Evolutionary conservation across 306 rosid genomes (phyloP), one percentile per base, ranked within the genome.

Genomic region (Dryas alaskensis): DNA sequence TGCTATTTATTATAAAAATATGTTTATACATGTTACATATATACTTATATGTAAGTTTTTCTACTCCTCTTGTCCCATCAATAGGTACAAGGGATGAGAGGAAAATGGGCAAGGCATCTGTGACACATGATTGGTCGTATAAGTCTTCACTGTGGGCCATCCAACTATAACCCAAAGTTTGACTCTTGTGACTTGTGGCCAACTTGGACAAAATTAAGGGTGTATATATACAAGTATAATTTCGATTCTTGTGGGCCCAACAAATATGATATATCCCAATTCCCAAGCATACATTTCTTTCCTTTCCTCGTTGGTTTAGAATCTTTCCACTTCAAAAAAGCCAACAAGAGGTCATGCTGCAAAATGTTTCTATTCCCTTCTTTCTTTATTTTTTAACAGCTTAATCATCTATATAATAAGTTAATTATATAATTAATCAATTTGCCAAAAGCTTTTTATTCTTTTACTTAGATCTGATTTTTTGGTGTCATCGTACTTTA

Each of bases 281-380:
- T 44, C 14, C 50, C 45, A 57, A 51, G 42, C 82, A 22, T 31
- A 17, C 57, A 37, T 49, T 67, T 47, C 70, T 69, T 68, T 54
- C 49, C 37, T 14, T 80, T 49, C 54, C 22, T 17, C 14, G 66
- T 50, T 60, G 73, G 85, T 69, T 78, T 68, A 47, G 82, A 69
- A 77, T 82, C 76, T 54, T 65, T 44, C 63, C 39, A 55, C 59
- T 50, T 63, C 47, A 60, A 73, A 72, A 31, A 53, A 1, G 27
- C 16, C 25, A 10, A 76, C 9, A 66, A 63, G 16, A 31, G 37
- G 2, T 12, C 16, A 48, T 70, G 59, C 65, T 57, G 0, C 39
- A 48, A 22, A 47, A 65, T 39, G 64, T 46, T 72, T 72, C 40
- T 27, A 58, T n/a, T 73, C 57, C 55, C 72, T 54, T 46, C 16